Conservation (phyloP, 163 green algal genomes). For the Prototheca wickerhamii region DNA sequence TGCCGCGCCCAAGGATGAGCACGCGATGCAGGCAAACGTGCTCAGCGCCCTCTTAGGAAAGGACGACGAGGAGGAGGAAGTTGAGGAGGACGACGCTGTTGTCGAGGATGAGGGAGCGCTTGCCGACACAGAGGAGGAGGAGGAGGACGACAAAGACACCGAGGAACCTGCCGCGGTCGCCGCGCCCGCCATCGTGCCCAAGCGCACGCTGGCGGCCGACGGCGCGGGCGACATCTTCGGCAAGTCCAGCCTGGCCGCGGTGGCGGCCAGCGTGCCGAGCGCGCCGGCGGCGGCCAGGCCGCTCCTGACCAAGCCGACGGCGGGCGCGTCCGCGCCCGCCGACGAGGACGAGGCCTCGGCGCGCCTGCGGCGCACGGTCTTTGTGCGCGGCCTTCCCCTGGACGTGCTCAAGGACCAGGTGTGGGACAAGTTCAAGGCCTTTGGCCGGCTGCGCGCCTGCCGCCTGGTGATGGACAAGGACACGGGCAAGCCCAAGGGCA, state of each 20-base stretch:
- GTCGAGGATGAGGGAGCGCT: constrained; percentile 13
- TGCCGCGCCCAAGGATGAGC: constrained; percentile 13
- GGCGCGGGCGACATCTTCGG: neutral
- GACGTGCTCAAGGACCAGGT: constrained; percentile 56
- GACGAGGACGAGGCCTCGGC: constrained; percentile 6
- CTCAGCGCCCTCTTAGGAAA: too few species aligned
- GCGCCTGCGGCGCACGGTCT: constrained; percentile 58
- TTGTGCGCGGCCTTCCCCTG: constrained; percentile 74
- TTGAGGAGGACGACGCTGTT: constrained; percentile 6
- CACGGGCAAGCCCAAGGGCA: constrained; percentile 80
- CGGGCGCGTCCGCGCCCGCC: neutral
- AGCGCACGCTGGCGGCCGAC: constrained; percentile 4
- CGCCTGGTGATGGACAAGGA: constrained; percentile 64
- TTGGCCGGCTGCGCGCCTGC: constrained; percentile 55
- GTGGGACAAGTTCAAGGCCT: constrained; percentile 47
- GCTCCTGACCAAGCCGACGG: neutral
- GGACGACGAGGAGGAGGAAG: constrained; percentile 14
- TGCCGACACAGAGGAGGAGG: constrained; percentile 12
- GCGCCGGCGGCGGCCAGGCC: too few species aligned
- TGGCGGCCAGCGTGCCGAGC: too few species aligned
- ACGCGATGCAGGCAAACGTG: too few species aligned
- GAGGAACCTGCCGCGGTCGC: constrained; percentile 11
- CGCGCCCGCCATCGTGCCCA: constrained; percentile 9
- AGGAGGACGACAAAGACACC: constrained; percentile 7
- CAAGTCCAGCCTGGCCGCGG: too few species aligned